phyloP scores from a whole-genome alignment of 768 basidiomycete species.

The Xerocomellus amylosporus region DNA sequence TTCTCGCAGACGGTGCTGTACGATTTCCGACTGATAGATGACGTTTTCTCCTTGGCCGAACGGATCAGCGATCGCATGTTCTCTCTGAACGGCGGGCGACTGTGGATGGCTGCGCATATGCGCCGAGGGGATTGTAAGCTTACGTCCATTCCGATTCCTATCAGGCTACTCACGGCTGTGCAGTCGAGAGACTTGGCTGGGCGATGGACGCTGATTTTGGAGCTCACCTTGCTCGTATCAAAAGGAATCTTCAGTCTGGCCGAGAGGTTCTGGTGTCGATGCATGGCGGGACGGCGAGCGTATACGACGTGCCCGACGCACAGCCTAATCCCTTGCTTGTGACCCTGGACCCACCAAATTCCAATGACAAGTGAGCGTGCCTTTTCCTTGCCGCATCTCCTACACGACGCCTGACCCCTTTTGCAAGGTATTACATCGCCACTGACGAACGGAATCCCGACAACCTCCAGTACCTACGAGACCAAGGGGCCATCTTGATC shows the following conservation, averaged over 20 bases:
- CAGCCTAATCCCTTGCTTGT: slow-evolving; percentile 17
- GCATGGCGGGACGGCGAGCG: slow-evolving; percentile 14
- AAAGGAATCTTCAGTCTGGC: slow-evolving; percentile 21
- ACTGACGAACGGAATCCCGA: slow-evolving; percentile 42
- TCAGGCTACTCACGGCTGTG: not conserved
- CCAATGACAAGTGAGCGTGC: slow-evolving; percentile 20
- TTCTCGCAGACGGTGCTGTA: slow-evolving; percentile 34
- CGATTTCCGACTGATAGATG: slow-evolving; percentile 25
- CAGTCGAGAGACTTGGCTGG: slow-evolving; percentile 34
- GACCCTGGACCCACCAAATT: slow-evolving; percentile 25
- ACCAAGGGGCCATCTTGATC: slow-evolving; percentile 40
- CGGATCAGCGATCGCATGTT: slow-evolving; percentile 33
- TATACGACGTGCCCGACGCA: slow-evolving; percentile 24
- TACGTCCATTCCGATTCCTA: not conserved
- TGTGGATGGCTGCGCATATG: slow-evolving; percentile 47
- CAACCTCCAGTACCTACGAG: slow-evolving; percentile 31
- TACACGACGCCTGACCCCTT: not conserved
- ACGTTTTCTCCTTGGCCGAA: slow-evolving; percentile 30
- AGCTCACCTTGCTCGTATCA: slow-evolving; percentile 35
- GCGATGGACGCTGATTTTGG: slow-evolving; percentile 32
- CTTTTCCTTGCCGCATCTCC: too few relatives aligned
- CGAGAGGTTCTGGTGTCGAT: slow-evolving; percentile 17
- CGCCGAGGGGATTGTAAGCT: slow-evolving; percentile 44
- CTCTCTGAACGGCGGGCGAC: slow-evolving; percentile 26
- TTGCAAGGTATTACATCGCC: slow-evolving; percentile 34